phyloP scores from a whole-genome alignment of 192 early-diverging fungal genomes.

The Lobosporangium transversale region DNA sequence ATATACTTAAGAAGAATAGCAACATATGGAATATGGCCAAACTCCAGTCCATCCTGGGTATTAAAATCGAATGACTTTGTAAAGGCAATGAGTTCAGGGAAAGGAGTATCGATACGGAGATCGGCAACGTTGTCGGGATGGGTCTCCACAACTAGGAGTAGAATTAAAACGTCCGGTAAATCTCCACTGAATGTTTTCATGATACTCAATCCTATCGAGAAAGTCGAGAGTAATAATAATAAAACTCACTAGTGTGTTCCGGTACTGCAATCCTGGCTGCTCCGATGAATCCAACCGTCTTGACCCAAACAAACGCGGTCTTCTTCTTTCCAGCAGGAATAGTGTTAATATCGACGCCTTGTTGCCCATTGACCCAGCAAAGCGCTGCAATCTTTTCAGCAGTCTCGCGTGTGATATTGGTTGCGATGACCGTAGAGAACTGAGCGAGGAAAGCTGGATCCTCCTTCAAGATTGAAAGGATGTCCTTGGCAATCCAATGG shows the following conservation, averaged over 20 bases:
- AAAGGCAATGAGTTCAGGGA: slow-evolving; percentile 72
- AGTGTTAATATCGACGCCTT: slow-evolving; percentile 5
- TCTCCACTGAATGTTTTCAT: neutral
- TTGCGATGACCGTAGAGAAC: slow-evolving; percentile 83
- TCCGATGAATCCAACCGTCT: slow-evolving; percentile 81
- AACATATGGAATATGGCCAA: slow-evolving; percentile 87
- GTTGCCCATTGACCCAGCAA: slow-evolving; percentile 59
- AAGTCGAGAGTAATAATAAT: neutral
- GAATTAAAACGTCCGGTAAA: neutral
- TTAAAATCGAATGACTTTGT: slow-evolving; percentile 75
- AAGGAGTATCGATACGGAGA: slow-evolving; percentile 86
- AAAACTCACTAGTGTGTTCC: slow-evolving; percentile 83
- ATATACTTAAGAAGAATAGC: slow-evolving; percentile 83
- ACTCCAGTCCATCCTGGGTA: slow-evolving; percentile 70
- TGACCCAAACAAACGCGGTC: slow-evolving; percentile 77
- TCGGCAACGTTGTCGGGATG: slow-evolving; percentile 84
- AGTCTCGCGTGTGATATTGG: slow-evolving; percentile 64
- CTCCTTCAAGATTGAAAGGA: slow-evolving; percentile 16
- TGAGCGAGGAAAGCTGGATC: slow-evolving; percentile 69
- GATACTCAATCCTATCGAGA: neutral
- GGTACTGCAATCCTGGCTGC: slow-evolving; percentile 72
- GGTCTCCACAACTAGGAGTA: slow-evolving; percentile 82
- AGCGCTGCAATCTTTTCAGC: slow-evolving; percentile 67
- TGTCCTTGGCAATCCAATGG: slow-evolving; percentile 65
- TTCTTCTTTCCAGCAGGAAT: slow-evolving; percentile 36